Base-by-base conservation (phyloP, 225 moss, liverwort and hornwort genomes). In the Polytrichum formosum region DNA sequence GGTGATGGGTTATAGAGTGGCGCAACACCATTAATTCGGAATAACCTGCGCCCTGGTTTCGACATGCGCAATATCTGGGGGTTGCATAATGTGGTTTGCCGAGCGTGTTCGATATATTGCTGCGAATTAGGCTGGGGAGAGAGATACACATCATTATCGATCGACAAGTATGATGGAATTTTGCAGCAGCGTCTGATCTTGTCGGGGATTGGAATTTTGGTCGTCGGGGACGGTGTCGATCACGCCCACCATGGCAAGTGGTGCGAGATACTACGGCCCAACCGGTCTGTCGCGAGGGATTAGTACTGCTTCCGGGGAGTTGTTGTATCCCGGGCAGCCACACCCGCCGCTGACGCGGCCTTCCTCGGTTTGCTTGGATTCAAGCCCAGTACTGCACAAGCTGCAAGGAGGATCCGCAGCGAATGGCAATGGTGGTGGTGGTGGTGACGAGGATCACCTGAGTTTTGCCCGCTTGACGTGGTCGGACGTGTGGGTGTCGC, bases 401-500 rank as follows among this genome's bases (percentile, higher is more conserved):
- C 0, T 70, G 60, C 60, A 31, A 4, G 54, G 65, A 16, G 37
- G 63, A 23, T 63, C 33, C 2, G 26, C 28, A 10, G 20, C 18
- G 18, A 20, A 23, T 0, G 69, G 69, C 23, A 64, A 58, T 7
- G 69, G 79, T 7, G 46, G 37, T 10, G 37, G 35, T 35, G 35
- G 7, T 35, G 35, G 8, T 35, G 31, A 2, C 0, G 46, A 16
- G 2, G 46, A 46, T 46, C 46, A 16, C 3, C 16, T 46, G 13
- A 16, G 46, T 46, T 46, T 46, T 29, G 86, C 83, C 5, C 77
- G 83, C 6, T 76, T 86, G 83, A 86, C 86, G 22, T 86, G 86
- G 86, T 77, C 83, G 74, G 83, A 80, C 37, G 7, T 86, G 66
- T 66, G 73, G 18, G 83, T 86, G 56, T 75, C 80, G 18, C 80